Percentiles rank a stretch among this genome's conserved stretches.
Conservation (phyloP, 2,329 filamentous ascomycete species). For the Verticillium tricorpus region DNA sequence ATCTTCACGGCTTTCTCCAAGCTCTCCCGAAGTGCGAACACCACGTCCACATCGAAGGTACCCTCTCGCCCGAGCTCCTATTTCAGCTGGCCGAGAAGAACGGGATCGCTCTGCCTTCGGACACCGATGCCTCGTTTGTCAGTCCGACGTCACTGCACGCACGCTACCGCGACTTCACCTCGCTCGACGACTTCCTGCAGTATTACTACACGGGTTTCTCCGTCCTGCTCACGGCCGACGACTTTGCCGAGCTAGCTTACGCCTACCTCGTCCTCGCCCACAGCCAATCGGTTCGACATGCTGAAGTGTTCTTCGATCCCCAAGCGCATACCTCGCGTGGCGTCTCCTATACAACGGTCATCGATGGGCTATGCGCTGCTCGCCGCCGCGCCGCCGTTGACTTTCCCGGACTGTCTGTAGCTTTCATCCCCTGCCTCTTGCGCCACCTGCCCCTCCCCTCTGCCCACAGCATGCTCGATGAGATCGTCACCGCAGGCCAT, state of each 20-base stretch:
- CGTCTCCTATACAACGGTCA: conserved; percentile 57
- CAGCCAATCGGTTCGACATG: conserved; percentile 62
- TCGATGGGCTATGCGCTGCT: conserved; percentile 58
- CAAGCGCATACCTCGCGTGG: conserved; percentile 66
- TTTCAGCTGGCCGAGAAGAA: conserved; percentile 67
- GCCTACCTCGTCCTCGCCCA: conserved; percentile 65
- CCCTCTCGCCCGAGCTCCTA: conserved; percentile 64
- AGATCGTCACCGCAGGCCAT: conserved; percentile 30
- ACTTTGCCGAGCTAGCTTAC: conserved; percentile 70
- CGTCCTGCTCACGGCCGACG: conserved; percentile 58
- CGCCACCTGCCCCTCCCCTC: conserved; percentile 61
- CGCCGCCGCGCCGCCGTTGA: conserved; percentile 55
- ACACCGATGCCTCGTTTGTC: conserved; percentile 55
- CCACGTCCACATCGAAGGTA: conserved; percentile 76
- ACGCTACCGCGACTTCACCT: conserved; percentile 64
- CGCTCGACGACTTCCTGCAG: conserved; percentile 71
- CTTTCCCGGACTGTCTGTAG: conserved; percentile 55
- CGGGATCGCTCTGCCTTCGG: conserved; percentile 52
- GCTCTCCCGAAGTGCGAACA: conserved; percentile 77
- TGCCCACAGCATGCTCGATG: conserved; percentile 41
- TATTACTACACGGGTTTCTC: conserved; percentile 77
- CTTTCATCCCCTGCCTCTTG: conserved; percentile 68
- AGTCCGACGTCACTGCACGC: conserved; percentile 54
- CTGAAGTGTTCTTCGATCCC: conserved; percentile 78
- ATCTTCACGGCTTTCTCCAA: conserved; percentile 54